A percentile compares a stretch with the other conserved stretches of the same genome.
Evolutionary conservation across 345 rosid species (phyloP).

Genomic region (Leavenworthia alabamica): DNA sequence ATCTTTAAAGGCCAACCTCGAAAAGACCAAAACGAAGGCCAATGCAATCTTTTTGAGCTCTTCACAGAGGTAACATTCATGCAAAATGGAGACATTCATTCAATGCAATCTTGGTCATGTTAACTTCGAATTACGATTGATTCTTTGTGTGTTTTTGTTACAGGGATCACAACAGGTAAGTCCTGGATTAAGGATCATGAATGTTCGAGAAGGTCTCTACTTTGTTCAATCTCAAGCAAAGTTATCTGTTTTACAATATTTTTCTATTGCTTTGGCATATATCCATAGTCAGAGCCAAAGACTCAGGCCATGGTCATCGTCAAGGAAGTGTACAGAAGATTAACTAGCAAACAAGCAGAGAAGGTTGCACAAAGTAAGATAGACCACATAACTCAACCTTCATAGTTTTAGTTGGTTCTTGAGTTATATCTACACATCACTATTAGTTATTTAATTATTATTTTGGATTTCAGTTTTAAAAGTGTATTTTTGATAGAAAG

Average conservation of each 20-base stretch:
- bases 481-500: constrained; percentile 1
- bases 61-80: constrained; percentile 53
- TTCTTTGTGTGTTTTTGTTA: constrained; percentile 16
- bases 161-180: constrained; percentile 52
- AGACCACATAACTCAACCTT: constrained; percentile 21
- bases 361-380: constrained; percentile 20
- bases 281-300: constrained; percentile 60
- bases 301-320: constrained; percentile 36
- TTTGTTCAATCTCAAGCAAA: constrained; percentile 58
- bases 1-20: constrained; percentile 41
- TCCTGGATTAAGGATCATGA: constrained; percentile 63
- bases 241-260: constrained; percentile 72
- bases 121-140: neutral
- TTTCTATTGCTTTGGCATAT: constrained; percentile 73
- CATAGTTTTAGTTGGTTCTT: constrained; percentile 4
- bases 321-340: constrained; percentile 38
- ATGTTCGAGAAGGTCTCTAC: constrained; percentile 61
- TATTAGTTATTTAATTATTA: neutral
- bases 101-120: neutral
- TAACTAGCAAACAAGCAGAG: constrained; percentile 24
- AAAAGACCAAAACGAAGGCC: constrained; percentile 36
- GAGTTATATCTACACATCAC: constrained; percentile 3
- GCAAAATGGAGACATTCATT: neutral
- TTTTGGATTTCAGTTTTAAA: constrained; percentile 7
- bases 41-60: constrained; percentile 61